phyloP scores from a whole-genome alignment of 306 rosid species.

The Prunus mira region DNA sequence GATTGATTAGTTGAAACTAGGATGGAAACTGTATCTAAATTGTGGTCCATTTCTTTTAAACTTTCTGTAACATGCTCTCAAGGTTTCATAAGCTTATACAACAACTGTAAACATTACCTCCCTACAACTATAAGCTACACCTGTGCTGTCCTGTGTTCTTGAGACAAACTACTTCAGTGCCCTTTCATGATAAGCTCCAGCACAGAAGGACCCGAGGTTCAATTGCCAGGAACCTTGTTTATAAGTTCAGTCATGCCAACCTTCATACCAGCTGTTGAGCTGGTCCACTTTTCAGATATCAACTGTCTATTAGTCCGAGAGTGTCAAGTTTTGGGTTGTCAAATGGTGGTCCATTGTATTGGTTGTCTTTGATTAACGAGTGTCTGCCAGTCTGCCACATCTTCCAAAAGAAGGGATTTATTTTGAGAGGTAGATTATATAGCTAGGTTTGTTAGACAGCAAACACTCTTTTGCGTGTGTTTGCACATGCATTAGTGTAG shows the following conservation, averaged over 20 bases:
- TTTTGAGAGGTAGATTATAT: constrained; percentile 17
- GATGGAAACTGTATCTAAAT: background rate
- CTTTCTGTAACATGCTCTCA: constrained; percentile 1
- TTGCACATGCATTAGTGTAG: constrained; percentile 18
- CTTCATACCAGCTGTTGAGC: constrained; percentile 37
- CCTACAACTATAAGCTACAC: background rate
- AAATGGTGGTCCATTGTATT: constrained; percentile 32
- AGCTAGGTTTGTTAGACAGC: constrained; percentile 18
- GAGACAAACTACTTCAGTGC: constrained; percentile 24
- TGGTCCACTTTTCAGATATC: constrained; percentile 45
- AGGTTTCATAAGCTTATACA: constrained; percentile 1
- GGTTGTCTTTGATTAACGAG: constrained; percentile 26
- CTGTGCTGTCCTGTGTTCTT: constrained; percentile 13
- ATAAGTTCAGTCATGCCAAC: constrained; percentile 28
- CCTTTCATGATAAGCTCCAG: constrained; percentile 29
- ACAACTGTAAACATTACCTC: background rate
- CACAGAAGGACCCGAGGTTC: constrained; percentile 26
- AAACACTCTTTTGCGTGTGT: constrained; percentile 7
- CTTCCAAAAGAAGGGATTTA: constrained; percentile 4
- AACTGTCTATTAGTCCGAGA: constrained; percentile 16
- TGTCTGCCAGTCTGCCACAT: constrained; percentile 30
- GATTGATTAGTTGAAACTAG: constrained; percentile 5
- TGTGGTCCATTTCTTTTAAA: background rate
- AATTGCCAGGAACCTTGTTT: constrained; percentile 22
- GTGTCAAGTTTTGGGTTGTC: constrained; percentile 18